phyloP scores from a whole-genome alignment of 306 rosid species.

The Prunus padus region DNA sequence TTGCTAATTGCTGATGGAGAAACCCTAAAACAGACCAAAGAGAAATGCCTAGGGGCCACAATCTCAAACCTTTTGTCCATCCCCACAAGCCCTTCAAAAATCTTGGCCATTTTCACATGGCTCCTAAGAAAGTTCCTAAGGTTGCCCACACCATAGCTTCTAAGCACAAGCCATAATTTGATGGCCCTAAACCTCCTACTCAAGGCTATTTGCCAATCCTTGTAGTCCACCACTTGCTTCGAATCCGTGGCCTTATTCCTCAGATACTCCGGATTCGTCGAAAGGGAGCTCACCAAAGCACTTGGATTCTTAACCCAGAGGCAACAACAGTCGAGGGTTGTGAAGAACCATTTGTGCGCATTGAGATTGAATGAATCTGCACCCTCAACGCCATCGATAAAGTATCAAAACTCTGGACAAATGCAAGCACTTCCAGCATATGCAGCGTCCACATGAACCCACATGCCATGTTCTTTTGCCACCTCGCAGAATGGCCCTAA shows the following conservation, averaged over 20 bases:
- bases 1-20: not conserved
- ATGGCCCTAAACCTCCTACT: constrained; percentile 24
- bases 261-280: constrained; percentile 10
- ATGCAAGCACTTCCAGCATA: constrained; percentile 42
- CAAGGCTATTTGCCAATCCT: constrained; percentile 36
- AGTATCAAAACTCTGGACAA: constrained; percentile 43
- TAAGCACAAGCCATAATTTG: constrained; percentile 32
- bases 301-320: constrained; percentile 30
- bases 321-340: constrained; percentile 38
- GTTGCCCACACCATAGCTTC: constrained; percentile 30
- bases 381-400: constrained; percentile 32
- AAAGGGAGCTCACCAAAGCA: constrained; percentile 15
- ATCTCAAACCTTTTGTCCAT: constrained; percentile 30
- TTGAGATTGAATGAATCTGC: constrained; percentile 39
- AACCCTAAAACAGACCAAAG: constrained; percentile 34
- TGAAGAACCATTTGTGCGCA: constrained; percentile 46
- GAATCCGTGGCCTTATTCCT: constrained; percentile 16
- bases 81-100: constrained; percentile 27
- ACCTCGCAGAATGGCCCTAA: constrained; percentile 22
- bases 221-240: constrained; percentile 31
- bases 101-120: constrained; percentile 31
- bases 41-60: constrained; percentile 26
- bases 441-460: constrained; percentile 55
- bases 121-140: constrained; percentile 22
- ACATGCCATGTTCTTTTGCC: constrained; percentile 32